Base-by-base conservation (phyloP, 2,329 filamentous ascomycete species). In the Paracoccidioides lutzii region DNA sequence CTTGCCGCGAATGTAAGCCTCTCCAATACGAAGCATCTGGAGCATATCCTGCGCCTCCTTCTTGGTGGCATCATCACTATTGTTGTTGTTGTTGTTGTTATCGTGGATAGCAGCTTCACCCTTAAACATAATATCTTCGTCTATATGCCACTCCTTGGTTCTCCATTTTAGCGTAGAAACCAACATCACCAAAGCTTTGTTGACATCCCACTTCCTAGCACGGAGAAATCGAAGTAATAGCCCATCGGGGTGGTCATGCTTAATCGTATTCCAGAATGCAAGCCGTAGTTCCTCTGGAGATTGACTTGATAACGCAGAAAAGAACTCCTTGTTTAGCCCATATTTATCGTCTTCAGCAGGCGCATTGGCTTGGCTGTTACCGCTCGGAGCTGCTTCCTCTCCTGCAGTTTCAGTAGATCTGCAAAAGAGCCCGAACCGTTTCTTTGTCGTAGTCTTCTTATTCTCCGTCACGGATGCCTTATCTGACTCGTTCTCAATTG, bases 121-220 rank as follows among this genome's bases (percentile, higher is more conserved):
- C 41, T 82, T 81, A 59, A 73, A 73, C 79, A 95, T 87, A 63
- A 98, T 85, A 62, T 95, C 88, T 57, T 88, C 84, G 66, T 98
- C 93, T 22, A 97, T 88, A 63, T 88, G 83, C 78, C 93, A 85
- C 58, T 95, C 88, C 41, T 80, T 77, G 56, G 83, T 74, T 61
- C 93, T 83, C 93, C 93, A 98, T 69, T 88, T 86, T 81, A 97
- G 88, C 0, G 93, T 95, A 2, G 89, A 89, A 45, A 98, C 80
- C 69, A 96, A 75, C 93, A 98, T 98, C 61, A 95, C 80, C 32
- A 97, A 78, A 3, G 93, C 93, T 68, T 89, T 90, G 53, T 95
- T 85, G 15, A 95, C 83, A 66, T 98, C 89, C 93, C 93, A 98
- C 72, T 95, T 95, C 48, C 90, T 80, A n/a, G 90, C 90, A 53